Base-by-base conservation (phyloP, 1,139 yeast genomes). In the Zygosaccharomyces pseudobailii region DNA sequence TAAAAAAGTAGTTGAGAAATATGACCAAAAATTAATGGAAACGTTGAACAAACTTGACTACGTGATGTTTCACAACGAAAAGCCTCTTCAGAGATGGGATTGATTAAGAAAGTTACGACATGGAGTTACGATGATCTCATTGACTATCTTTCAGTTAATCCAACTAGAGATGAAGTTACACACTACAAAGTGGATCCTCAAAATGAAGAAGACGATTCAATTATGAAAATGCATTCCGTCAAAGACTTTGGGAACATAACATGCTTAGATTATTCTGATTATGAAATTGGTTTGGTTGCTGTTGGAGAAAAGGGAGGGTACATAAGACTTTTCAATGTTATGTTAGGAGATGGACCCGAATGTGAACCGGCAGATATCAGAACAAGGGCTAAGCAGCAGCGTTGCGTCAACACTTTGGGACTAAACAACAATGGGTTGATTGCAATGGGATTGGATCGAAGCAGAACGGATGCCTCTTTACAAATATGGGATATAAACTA, bases 401-500 rank as follows among this genome's bases (percentile, higher is more conserved):
- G 96, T 45, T 83, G 92, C 1, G 85, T 95, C 57, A 88, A 87
- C 59, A 68, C 90, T 1, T 64, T 89, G 2, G 76, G 90, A 2
- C 85, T 89, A 67, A 86, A 80, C 62, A 71, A 74, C 23, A 71
- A 73, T 36, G 86, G 84, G 1, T 65, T 85, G 36, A 69, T 89
- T 5, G 96, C 89, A 0, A 80, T 84, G 24, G 96, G 95, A 0
- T 75, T 84, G 52, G 97, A 89, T 54, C 81, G 87, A 56, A 84
- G 86, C 6, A 73, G 92, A 46, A 87, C 82, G 55, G 96, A 87
- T 59, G 78, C 80, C 49, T 82, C 94, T 24, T 69, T 90, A 42
- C 86, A 85, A 56, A 73, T 90, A 9, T 89, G 95, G 92, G 87
- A 87, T 60, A 72, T 87, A n/a, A 80, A 78, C 47, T 82, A 79